These are phyloP conservation scores for Mycena crocata DNA, from an alignment of 768 basidiomycete species.

Conservation along the genomic window DNA sequence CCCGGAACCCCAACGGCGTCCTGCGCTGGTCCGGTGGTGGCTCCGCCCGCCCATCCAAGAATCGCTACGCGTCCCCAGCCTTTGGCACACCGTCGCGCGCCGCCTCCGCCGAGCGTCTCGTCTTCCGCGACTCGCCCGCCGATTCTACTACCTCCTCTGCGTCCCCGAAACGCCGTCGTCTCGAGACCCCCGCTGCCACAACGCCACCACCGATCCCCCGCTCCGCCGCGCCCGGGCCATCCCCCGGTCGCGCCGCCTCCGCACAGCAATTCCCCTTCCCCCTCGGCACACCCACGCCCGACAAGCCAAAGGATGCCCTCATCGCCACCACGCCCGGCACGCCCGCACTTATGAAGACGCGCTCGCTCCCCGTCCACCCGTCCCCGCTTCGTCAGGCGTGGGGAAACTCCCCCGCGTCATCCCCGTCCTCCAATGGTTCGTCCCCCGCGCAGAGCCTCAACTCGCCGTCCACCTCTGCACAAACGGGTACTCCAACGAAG, in stretches of 20 bases:
- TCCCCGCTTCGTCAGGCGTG: conserved; percentile 84
- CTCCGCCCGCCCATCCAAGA: conserved; percentile 67
- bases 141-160: conserved; percentile 31
- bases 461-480: too few species aligned
- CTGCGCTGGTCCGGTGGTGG: conserved; percentile 84
- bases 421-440: conserved; percentile 47
- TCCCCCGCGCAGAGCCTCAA: conserved; percentile 45
- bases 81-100: conserved; percentile 66
- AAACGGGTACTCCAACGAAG: conserved; percentile 68
- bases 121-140: conserved; percentile 48
- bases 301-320: conserved; percentile 37
- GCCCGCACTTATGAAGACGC: conserved; percentile 45
- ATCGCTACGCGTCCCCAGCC: conserved; percentile 79
- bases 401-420: conserved; percentile 60
- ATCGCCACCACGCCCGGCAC: conserved; percentile 19
- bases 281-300: conserved; percentile 40
- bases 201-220: conserved; percentile 41
- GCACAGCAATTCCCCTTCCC: conserved; percentile 51
- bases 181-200: conserved; percentile 34
- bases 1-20: conserved; percentile 79
- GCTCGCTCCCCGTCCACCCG: conserved; percentile 73
- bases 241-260: conserved; percentile 43
- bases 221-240: conserved; percentile 48
- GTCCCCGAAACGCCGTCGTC: conserved; percentile 38
- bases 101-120: conserved; percentile 52